Conservation (phyloP, 371 early-diverging fungal species). For the Mucor racemosus region DNA sequence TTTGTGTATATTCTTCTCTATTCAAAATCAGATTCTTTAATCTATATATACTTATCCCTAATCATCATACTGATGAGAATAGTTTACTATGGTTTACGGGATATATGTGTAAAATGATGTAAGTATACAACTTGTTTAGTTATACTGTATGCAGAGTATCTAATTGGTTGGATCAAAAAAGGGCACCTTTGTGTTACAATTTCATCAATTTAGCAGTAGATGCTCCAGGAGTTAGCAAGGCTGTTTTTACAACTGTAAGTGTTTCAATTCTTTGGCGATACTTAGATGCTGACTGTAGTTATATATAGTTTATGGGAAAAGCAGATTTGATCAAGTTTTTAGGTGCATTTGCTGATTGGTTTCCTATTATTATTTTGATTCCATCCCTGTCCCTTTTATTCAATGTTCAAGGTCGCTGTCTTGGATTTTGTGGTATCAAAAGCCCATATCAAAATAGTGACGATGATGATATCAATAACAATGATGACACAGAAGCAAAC, state of each 20-base stretch:
- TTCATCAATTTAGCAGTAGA: slow-evolving; percentile 74
- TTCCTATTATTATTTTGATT: slow-evolving; percentile 83
- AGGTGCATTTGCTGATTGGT: slow-evolving; percentile 88
- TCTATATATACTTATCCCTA: slow-evolving; percentile 82
- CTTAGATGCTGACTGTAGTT: neutral
- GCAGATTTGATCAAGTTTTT: slow-evolving; percentile 89
- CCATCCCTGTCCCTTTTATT: slow-evolving; percentile 76
- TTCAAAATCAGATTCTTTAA: slow-evolving; percentile 88
- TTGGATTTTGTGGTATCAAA: slow-evolving; percentile 69
- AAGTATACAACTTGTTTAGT: slow-evolving; percentile 17
- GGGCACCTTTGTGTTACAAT: slow-evolving; percentile 94
- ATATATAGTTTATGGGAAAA: slow-evolving; percentile 75
- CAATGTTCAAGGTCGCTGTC: slow-evolving; percentile 80
- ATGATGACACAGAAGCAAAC: slow-evolving; percentile 39
- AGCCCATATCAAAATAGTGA: slow-evolving; percentile 63
- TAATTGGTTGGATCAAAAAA: slow-evolving; percentile 13
- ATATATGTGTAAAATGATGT: slow-evolving; percentile 86
- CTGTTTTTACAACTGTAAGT: slow-evolving; percentile 54
- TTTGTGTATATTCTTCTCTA: slow-evolving; percentile 89
- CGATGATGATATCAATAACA: slow-evolving; percentile 42
- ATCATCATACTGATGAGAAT: slow-evolving; percentile 90
- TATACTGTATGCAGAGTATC: neutral
- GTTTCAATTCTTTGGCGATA: neutral
- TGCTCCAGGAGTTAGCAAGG: slow-evolving; percentile 43
- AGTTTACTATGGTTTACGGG: slow-evolving; percentile 89